Evolutionary conservation across 1,139 yeast genomes (phyloP), one percentile per base, ranked within the genome.

Genomic region (Meyerozyma smithsonii): DNA sequence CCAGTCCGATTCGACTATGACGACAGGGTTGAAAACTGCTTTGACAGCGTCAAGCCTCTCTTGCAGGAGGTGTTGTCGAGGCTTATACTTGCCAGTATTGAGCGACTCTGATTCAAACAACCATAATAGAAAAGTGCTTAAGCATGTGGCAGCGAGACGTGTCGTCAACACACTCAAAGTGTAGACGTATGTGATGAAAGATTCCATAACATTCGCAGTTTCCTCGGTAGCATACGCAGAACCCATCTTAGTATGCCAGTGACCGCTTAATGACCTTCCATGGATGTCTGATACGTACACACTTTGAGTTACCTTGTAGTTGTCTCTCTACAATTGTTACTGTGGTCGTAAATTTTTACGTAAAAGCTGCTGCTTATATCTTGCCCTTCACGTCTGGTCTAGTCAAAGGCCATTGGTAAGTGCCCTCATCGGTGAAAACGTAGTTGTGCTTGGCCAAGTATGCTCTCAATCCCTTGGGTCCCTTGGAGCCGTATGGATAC

Each of bases 401-500:
- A 25, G 88, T 81, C 50, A 84, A 75, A 32, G 95, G 95, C 95
- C 95, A 86, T 60, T 83, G 84, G 62, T 86, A 86, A 42, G 74
- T 66, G 32, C 78, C 80, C 41, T 72, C 74, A 44, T 70, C 73
- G 48, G 77, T 72, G 48, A 82, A 77, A 21, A 69, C 72, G 59
- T 86, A 90, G 39, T 92, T 92, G 58, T 88, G 85, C 36, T 71
- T 66, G 39, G 61, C 59, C 66, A 92, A 66, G 60, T 79, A 92
- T 37, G 70, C 66, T 46, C 73, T 70, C 55, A 89, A 74, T 25
- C 69, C 70, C 42, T 66, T 66, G 39, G 98, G 98, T 38, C 97
- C 97, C 61, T 94, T 82, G 19, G 95, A 79, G 23, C 98, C 98
- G 61, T 92, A 92, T 20, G 94, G 78, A 59, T 92, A 92, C 20